phyloP scores from a whole-genome alignment of 805 yeast genomes.

The Ogataea ganodermae region DNA sequence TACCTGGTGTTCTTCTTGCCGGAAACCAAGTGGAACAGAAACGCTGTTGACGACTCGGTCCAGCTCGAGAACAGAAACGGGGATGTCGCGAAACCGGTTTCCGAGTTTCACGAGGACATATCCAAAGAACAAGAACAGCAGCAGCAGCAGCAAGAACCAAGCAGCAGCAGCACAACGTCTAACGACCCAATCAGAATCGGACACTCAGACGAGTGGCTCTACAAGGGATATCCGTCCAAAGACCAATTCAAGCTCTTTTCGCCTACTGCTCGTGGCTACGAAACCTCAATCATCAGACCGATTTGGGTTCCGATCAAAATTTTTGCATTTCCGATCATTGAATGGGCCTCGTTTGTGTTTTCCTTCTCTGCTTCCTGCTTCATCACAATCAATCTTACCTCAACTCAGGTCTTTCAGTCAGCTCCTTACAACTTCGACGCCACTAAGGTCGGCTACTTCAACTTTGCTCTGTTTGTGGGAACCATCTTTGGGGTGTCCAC shows the following conservation, averaged over 20 bases:
- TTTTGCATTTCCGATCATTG: conserved; percentile 15
- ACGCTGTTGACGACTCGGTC: conserved; percentile 12
- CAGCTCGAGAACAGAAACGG: conserved; percentile 1
- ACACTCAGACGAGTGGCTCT: conserved; percentile 17
- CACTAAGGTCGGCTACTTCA: conserved; percentile 13
- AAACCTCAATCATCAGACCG: conserved; percentile 17
- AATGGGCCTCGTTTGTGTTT: conserved; percentile 15
- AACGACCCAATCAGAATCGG: conserved; percentile 6
- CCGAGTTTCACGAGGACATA: conserved; percentile 8
- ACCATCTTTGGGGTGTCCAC: conserved; percentile 12
- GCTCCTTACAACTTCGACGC: conserved; percentile 15
- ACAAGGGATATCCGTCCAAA: conserved; percentile 17
- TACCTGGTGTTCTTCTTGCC: conserved; percentile 14
- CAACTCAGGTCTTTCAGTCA: conserved; percentile 9
- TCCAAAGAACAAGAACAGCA: conserved; percentile 1
- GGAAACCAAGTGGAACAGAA: conserved; percentile 22
- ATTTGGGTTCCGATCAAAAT: conserved; percentile 19
- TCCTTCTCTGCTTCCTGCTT: conserved; percentile 13
- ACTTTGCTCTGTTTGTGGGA: conserved; percentile 14
- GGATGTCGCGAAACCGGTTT: conserved; percentile 9
- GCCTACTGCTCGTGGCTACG: conserved; percentile 20
- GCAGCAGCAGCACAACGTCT: too few species aligned
- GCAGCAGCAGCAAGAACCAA: background rate
- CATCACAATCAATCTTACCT: conserved; percentile 11
- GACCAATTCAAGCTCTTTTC: conserved; percentile 20